Base-by-base conservation (phyloP, 139 green algal species). In the Pleodorina starrii region DNA sequence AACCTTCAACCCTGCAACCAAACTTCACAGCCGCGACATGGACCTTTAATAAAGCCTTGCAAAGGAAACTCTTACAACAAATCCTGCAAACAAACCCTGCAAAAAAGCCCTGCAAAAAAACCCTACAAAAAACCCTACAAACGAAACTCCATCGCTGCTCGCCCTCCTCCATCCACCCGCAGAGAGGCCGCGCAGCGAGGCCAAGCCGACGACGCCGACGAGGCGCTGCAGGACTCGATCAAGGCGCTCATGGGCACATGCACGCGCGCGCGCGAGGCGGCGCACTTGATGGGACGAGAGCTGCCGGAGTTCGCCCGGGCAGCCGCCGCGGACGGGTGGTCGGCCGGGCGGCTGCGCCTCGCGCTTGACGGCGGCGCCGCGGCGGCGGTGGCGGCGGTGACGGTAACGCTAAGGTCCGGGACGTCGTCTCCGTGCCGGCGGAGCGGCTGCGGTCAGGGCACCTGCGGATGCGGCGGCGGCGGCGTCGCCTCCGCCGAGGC, bases 241-340 rank as follows among this genome's bases (percentile, higher is more conserved):
- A 51, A 51, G 19, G 19, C 66, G 44, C 35, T 88, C 17, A 42
- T n/a, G 32, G 63, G 35, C 10, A 88, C 50, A 25, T 80, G 82
- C 43, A 23, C 44, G 2, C 63, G 82, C 44, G 66, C 82, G 1
- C 66, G 66, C 35, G 82, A 79, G 27, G 82, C 82, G 0, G 82
- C 82, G 29, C 42, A 50, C 35, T 32, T 88, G 23, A 21, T 88
- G 11, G 82, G 82, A 16, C 48, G 29, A 19, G 82, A 88, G 63
- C 82, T 88, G 9, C 82, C 82, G 0, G 82, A 79, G 27, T 79
- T 88, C 25, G 43, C 66, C 0, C 82, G 82, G 35, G 21, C 82
- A 0, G 82, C 82, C 27, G 82, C 44, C 19, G 32, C 35, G 3
- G 82, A 43, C 10, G 66, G 66, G 32, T 88, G 82, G 82, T 21